Evolutionary conservation across 257 asterid genomes (phyloP), one percentile per base, ranked within the genome.

Genomic region (Solanum corneliomulleri): DNA sequence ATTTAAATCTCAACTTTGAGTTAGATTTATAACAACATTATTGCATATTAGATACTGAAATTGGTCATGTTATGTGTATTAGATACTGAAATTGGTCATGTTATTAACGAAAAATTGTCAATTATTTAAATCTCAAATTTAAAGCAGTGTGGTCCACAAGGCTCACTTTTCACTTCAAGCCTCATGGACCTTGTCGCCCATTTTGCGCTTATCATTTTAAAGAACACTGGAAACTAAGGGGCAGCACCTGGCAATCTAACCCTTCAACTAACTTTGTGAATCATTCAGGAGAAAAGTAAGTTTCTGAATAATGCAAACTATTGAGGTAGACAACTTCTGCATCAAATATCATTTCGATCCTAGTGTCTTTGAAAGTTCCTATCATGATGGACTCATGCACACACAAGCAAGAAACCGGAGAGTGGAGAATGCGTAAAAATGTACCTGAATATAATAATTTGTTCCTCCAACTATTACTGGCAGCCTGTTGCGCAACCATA

Each of bases 381-480:
- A 81, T 81, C 20, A 81, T 29, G 21, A 16, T 10, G 45, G 11
- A 81, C 31, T 18, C 69, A 81, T 81, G 69, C 45, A 49, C 45
- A 42, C 83, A 81, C 31, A 31, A 49, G 21, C 12, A 81, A 49
- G 68, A 81, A 81, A 49, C 4, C 7, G 27, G 41, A 81, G 69
- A 81, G 45, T 31, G 69, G 69, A 81, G 45, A 31, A 49, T 1
- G 20, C 3, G 9, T 29, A 49, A 80, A 49, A 29, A 13, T 89
- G 90, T 87, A 97, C 99, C 98, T 96, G 99, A 88, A 96, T 97
- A 89, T 96, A 97, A 90, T 97, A 96, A 92, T 97, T 96, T 88
- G 99, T 94, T 90, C 99, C 99, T 10, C 99, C 99, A 70, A 97
- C 99, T 52, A 97, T 90, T 71, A 96, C 97, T n/a, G 99, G 99